These are phyloP conservation scores for Cinchona pubescens DNA, from an alignment of 257 asterid species.

Conservation along the genomic window DNA sequence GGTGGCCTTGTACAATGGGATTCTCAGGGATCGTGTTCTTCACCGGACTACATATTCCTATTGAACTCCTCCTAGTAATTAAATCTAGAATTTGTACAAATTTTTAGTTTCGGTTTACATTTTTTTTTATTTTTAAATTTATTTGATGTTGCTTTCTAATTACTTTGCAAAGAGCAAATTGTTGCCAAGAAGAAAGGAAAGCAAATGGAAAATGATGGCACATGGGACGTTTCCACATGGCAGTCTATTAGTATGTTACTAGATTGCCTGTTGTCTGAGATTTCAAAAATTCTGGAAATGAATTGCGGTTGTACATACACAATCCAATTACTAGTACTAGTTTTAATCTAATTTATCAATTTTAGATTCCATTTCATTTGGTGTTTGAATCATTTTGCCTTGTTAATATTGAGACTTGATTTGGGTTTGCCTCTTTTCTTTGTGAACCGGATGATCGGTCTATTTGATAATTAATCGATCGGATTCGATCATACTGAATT, in stretches of 20 bases:
- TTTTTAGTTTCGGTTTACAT: neutral
- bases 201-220: slow-evolving; percentile 7
- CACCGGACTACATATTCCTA: slow-evolving; percentile 51
- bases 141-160: neutral
- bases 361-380: neutral
- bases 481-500: too few relatives aligned
- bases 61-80: slow-evolving; percentile 12
- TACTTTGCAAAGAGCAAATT: slow-evolving; percentile 1
- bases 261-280: neutral
- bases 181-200: slow-evolving; percentile 4
- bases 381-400: too few relatives aligned
- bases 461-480: too few relatives aligned
- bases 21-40: slow-evolving; percentile 56
- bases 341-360: neutral
- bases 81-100: slow-evolving; percentile 20
- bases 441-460: too few relatives aligned
- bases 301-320: neutral
- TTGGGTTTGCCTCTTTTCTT: neutral
- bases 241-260: neutral
- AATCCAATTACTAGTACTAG: neutral
- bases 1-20: slow-evolving; percentile 67
- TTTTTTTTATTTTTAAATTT: neutral
- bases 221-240: too few relatives aligned
- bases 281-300: neutral
- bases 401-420: neutral